Conservation (phyloP, 2,329 filamentous ascomycete genomes). For the Colletotrichum sp. region DNA sequence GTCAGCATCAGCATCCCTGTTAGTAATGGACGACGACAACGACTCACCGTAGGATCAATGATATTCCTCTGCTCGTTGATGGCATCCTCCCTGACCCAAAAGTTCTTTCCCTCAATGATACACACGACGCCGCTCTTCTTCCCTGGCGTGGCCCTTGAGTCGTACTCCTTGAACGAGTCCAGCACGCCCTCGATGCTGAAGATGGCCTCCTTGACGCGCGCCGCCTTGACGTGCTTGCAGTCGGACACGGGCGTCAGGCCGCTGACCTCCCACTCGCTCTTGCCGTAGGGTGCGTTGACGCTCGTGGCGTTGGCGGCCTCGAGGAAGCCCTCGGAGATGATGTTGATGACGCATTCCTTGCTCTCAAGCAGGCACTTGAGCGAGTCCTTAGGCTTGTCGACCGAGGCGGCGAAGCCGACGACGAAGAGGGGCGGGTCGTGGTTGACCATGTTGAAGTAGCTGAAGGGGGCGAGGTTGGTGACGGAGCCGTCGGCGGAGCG, state of each 20-base stretch:
- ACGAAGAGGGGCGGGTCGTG: conserved; percentile 88
- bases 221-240: conserved; percentile 68
- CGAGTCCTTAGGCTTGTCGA: conserved; percentile 73
- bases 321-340: conserved; percentile 82
- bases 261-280: conserved; percentile 66
- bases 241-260: conserved; percentile 73
- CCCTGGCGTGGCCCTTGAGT: conserved; percentile 71
- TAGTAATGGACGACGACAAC: background rate
- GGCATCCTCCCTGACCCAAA: conserved; percentile 91
- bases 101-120: conserved; percentile 81
- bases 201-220: conserved; percentile 81
- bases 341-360: conserved; percentile 82
- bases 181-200: conserved; percentile 84
- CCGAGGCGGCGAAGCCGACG: conserved; percentile 52
- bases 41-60: conserved; percentile 70
- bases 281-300: conserved; percentile 78
- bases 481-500: conserved; percentile 60
- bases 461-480: conserved; percentile 82
- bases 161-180: conserved; percentile 76
- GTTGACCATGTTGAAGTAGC: conserved; percentile 82
- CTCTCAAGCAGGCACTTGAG: conserved; percentile 74
- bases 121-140: conserved; percentile 77
- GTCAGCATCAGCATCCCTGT: background rate
- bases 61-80: conserved; percentile 77
- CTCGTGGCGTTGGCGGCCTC: conserved; percentile 86